Evolutionary conservation across 1,284 basidiomycete species (phyloP).

Genomic region (Rhodofomes roseus): DNA sequence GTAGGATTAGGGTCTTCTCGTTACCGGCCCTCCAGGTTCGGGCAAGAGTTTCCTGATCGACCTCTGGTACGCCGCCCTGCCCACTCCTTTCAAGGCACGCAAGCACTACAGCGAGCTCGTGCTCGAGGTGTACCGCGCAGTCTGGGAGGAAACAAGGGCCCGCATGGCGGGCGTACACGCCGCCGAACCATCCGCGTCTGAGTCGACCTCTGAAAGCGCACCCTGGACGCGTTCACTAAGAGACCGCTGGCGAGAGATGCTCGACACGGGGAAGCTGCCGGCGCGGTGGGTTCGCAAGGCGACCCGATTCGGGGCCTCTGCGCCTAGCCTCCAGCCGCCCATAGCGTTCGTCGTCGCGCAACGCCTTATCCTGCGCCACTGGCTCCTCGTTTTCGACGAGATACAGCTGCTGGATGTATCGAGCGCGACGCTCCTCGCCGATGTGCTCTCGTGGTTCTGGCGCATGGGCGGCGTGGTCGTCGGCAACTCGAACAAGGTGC

Average conservation of each 20-base stretch:
- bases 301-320: conserved; percentile 8
- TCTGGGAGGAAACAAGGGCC: conserved; percentile 52
- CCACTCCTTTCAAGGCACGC: conserved; percentile 56
- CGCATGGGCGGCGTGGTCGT: conserved; percentile 68
- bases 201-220: conserved; percentile 14
- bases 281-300: conserved; percentile 33
- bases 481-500: conserved; percentile 54
- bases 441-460: conserved; percentile 75
- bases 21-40: conserved; percentile 76
- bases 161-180: conserved; percentile 30
- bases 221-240: conserved; percentile 37
- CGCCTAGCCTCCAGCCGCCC: conserved; percentile 23
- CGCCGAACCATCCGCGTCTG: conserved; percentile 2
- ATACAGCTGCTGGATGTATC: conserved; percentile 71
- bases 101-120: conserved; percentile 71
- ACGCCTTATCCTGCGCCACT: conserved; percentile 47
- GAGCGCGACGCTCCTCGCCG: conserved; percentile 61
- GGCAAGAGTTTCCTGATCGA: conserved; percentile 74
- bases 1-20: conserved; percentile 56
- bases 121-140: conserved; percentile 63
- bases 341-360: conserved; percentile 44
- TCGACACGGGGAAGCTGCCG: conserved; percentile 35
- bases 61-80: conserved; percentile 59
- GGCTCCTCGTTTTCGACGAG: conserved; percentile 68
- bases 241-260: conserved; percentile 30